Conservation (phyloP, 2,329 filamentous ascomycete genomes). For the Colletotrichum neosansevieriae region DNA sequence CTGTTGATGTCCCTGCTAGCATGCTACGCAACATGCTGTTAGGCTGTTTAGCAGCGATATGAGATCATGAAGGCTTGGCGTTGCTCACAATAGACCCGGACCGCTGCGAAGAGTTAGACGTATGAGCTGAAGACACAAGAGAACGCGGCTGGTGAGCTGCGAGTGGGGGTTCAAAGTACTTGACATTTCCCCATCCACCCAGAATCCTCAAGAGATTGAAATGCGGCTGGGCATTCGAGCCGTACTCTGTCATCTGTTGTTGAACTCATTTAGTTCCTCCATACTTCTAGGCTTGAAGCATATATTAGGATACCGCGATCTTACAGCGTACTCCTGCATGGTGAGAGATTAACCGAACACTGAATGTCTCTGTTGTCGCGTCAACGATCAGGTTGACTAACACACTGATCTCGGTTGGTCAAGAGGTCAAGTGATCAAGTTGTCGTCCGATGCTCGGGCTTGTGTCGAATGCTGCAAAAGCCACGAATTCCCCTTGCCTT, state of each 20-base stretch:
- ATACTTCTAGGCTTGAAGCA: neutral
- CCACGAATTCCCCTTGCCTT: too few relatives aligned
- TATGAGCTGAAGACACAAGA: too few relatives aligned
- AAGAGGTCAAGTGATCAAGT: neutral
- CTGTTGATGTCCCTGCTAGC: constrained; percentile 42
- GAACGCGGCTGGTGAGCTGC: neutral
- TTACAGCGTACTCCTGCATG: constrained; percentile 26
- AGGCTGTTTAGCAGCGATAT: rapidly evolving
- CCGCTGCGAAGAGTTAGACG: neutral
- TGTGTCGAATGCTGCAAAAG: neutral
- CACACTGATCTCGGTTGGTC: neutral
- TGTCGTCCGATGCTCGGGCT: constrained; percentile 3
- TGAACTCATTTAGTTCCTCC: neutral
- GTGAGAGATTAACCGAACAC: neutral
- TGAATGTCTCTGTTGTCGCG: neutral
- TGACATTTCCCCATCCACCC: constrained; percentile 43
- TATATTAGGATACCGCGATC: neutral
- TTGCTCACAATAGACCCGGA: constrained; percentile 13
- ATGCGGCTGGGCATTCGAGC: constrained; percentile 8
- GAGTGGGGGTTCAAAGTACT: neutral
- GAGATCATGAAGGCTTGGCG: rapidly evolving
- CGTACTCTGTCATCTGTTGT: constrained; percentile 16
- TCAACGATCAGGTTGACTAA: neutral
- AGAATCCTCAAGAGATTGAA: constrained; percentile 37
- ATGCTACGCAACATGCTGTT: constrained; percentile 45